Base-by-base conservation (phyloP, 352 stramenopile species). In the Phytophthora multivora region DNA sequence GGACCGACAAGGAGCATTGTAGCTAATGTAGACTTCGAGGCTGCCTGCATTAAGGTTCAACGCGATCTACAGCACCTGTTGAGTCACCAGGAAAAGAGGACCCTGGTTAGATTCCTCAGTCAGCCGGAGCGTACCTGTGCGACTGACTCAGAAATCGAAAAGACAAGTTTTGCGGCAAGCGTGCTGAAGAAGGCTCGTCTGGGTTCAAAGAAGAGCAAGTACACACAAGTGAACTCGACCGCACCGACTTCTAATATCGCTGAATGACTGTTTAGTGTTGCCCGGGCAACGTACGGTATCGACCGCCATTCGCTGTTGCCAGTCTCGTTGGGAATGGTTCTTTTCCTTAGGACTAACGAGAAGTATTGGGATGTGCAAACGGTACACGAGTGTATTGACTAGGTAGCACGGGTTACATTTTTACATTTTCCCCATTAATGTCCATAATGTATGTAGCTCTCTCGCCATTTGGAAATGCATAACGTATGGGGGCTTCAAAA, bases 211-310 rank as follows among this genome's bases (percentile, higher is more conserved):
- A 51, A 56, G 28, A 51, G 21, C 0, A 3, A 23, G 21, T 63
- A 52, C 21, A n/a, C 46, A 0, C 39, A 48, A 28, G 18, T 47
- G 12, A 12, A 54, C 4, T 49, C 43, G 13, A 54, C 42, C 19
- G 43, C 43, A 12, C 54, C 43, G 9, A 53, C 43, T 31, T 62
- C 54, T 8, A 49, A 62, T 13, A 11, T 54, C 12, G 33, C 33
- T 4, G 21, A 47, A 5, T 33, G 42, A 12, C 23, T 54, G 7
- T 62, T 62, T 26, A 55, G 36, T 30, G 45, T 50, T 5, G 38
- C 45, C 26, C 36, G 36, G 15, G 23, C 13, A 15, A 57, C 50
- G 10, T 48, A 47, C 5, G 36, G 50, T 23, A 23, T 57, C 9
- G 23, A 57, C 4, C 49, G n/a, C 35, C 23, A 57, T 4, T 38